Conservation (phyloP, 495 filamentous ascomycete species). For the Halenospora varia region DNA sequence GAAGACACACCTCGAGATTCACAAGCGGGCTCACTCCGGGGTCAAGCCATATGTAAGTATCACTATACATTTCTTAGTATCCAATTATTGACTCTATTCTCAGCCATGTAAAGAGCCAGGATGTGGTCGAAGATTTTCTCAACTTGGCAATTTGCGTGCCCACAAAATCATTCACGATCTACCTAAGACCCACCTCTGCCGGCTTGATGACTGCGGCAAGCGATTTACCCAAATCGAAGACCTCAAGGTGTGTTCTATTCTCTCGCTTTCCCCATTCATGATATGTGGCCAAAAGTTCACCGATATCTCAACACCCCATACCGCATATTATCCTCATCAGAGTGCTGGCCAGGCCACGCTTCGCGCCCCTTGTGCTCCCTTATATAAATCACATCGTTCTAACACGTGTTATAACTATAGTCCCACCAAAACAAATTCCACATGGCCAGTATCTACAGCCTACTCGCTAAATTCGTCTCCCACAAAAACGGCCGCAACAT, state of each 20-base stretch:
- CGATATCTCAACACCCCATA: no score
- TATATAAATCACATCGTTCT: no score
- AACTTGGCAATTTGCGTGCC: conserved; percentile 82
- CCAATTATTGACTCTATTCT: conserved; percentile 8
- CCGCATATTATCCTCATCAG: no score
- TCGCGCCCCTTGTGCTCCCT: no score
- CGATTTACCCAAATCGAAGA: conserved; percentile 87
- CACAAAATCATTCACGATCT: conserved; percentile 79
- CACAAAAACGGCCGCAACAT: no score
- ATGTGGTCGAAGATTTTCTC: conserved; percentile 80
- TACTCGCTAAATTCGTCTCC: no score
- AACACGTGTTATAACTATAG: no score
- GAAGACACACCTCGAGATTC: conserved; percentile 92
- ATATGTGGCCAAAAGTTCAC: no score
- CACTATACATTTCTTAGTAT: not conserved
- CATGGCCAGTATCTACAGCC: no score
- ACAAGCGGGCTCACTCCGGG: conserved; percentile 85
- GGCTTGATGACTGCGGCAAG: conserved; percentile 77
- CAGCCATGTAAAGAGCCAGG: conserved; percentile 70
- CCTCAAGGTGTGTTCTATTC: conserved; percentile 64
- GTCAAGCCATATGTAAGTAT: conserved; percentile 80
- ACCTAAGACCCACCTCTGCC: conserved; percentile 75
- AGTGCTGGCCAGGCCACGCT: no score
- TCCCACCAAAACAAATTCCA: no score
- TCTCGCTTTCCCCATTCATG: no score